These are phyloP conservation scores for Hyphopichia homilentoma DNA, from an alignment of 805 yeast genomes.

Conservation along the genomic window DNA sequence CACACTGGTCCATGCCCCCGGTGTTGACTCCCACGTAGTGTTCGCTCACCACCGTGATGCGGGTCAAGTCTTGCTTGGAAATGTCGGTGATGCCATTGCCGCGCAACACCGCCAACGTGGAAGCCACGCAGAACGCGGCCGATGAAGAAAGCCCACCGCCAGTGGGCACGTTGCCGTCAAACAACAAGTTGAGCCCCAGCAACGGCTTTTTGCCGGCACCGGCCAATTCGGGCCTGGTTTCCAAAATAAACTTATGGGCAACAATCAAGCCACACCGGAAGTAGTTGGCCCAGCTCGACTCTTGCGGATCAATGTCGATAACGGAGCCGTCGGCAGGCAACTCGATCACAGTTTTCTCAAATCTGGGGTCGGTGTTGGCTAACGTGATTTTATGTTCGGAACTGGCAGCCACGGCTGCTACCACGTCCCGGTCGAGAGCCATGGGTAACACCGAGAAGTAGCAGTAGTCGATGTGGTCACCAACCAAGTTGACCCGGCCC, in stretches of 20 bases:
- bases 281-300: conserved; percentile 63
- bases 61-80: conserved; percentile 50
- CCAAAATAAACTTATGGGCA: conserved; percentile 47
- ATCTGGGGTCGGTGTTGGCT: conserved; percentile 30
- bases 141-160: conserved; percentile 71
- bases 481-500: conserved; percentile 73
- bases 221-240: conserved; percentile 23
- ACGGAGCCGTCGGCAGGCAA: conserved; percentile 38
- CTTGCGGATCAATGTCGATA: conserved; percentile 45
- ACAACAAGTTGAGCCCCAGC: conserved; percentile 48
- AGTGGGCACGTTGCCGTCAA: conserved; percentile 66
- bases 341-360: conserved; percentile 31
- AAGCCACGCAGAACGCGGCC: conserved; percentile 68
- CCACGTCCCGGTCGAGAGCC: conserved; percentile 64
- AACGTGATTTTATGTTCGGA: conserved; percentile 19
- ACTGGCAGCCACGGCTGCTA: conserved; percentile 43
- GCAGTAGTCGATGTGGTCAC: conserved; percentile 72
- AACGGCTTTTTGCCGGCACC: conserved; percentile 19
- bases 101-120: conserved; percentile 53
- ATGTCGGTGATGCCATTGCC: conserved; percentile 46
- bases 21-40: conserved; percentile 71
- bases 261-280: conserved; percentile 63
- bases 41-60: conserved; percentile 62
- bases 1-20: conserved; percentile 81
- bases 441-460: conserved; percentile 66